A percentile compares a stretch with the other conserved stretches of the same genome.
phyloP scores from a whole-genome alignment of 2,329 filamentous ascomycete genomes.

The Aschersonia sp. region DNA sequence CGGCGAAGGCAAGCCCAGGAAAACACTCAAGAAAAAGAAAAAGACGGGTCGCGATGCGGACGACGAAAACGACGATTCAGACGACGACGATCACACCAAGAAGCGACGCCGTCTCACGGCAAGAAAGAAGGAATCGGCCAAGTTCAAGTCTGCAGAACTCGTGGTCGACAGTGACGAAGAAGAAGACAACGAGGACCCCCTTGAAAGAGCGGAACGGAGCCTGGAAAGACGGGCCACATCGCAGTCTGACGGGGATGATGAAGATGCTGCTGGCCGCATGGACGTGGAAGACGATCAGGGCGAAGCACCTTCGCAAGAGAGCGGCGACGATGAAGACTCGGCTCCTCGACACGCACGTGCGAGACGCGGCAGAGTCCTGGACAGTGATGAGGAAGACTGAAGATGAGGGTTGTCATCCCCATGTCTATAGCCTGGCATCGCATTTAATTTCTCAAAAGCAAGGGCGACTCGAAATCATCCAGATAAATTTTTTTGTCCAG shows the following conservation, averaged over 20 bases:
- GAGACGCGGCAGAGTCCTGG: conserved; percentile 35
- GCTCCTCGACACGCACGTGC: conserved; percentile 29
- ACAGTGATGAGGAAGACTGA: conserved; percentile 9
- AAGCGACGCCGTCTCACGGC: conserved; percentile 47
- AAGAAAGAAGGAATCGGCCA: conserved; percentile 27
- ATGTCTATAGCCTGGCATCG: background rate
- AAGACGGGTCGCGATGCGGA: conserved; percentile 17
- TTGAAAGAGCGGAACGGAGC: conserved; percentile 30
- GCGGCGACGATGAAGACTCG: conserved; percentile 28
- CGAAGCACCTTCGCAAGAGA: conserved; percentile 22
- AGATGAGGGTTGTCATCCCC: background rate
- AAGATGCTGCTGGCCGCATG: conserved; percentile 30
- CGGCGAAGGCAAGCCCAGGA: conserved; percentile 28
- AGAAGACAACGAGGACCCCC: conserved; percentile 24
- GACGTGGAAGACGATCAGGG: conserved; percentile 31
- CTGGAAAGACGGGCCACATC: conserved; percentile 22
- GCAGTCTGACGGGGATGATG: conserved; percentile 21
- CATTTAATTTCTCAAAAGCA: background rate
- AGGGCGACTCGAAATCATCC: background rate
- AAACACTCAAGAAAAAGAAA: conserved; percentile 46
- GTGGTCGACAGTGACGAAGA: conserved; percentile 64
- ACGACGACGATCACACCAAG: conserved; percentile 31
- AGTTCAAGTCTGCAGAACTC: conserved; percentile 78
- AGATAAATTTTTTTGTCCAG: no score
- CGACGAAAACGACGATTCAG: conserved; percentile 11